phyloP scores from a whole-genome alignment of 2,329 filamentous ascomycete species.

The Clonostachys rhizophaga region DNA sequence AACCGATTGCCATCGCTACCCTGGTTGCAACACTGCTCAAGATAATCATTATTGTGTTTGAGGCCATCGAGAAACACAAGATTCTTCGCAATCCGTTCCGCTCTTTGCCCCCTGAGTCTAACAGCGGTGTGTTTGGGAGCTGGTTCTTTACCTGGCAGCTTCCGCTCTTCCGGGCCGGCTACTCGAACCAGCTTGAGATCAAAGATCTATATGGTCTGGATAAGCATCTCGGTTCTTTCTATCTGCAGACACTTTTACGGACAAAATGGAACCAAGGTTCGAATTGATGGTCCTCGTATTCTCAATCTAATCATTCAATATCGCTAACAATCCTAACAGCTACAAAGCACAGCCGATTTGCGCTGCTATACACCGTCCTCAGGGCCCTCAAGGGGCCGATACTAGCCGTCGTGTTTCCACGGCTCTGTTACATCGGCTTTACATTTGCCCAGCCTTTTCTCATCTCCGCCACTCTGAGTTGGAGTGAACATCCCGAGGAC shows the following conservation, averaged over 20 bases:
- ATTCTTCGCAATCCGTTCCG: slow-evolving; percentile 1
- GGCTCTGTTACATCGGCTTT: slow-evolving; percentile 14
- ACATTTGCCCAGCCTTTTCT: slow-evolving; percentile 17
- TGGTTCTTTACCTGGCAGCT: slow-evolving; percentile 5
- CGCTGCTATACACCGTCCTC: slow-evolving; percentile 4
- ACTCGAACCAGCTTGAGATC: slow-evolving; percentile 1
- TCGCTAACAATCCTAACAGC: neutral
- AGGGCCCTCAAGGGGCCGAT: slow-evolving; percentile 2
- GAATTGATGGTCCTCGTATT: neutral
- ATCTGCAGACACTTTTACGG: slow-evolving; percentile 1
- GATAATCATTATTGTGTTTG: slow-evolving; percentile 1
- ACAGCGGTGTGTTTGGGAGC: slow-evolving; percentile 2
- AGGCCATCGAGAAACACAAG: slow-evolving; percentile 2
- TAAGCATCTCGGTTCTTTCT: slow-evolving; percentile 3
- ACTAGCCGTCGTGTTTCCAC: slow-evolving; percentile 6
- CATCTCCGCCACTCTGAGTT: slow-evolving; percentile 11
- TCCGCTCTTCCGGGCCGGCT: slow-evolving; percentile 2
- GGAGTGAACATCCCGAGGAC: slow-evolving; percentile 7
- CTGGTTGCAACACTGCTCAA: slow-evolving; percentile 1
- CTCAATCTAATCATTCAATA: no score
- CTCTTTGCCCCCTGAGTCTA: slow-evolving; percentile 2
- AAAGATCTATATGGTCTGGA: slow-evolving; percentile 4
- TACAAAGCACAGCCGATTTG: neutral
- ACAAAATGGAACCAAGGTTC: neutral
- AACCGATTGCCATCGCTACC: neutral